Conservation (phyloP, 192 early-diverging fungal species). For the Gonapodya sp. region DNA sequence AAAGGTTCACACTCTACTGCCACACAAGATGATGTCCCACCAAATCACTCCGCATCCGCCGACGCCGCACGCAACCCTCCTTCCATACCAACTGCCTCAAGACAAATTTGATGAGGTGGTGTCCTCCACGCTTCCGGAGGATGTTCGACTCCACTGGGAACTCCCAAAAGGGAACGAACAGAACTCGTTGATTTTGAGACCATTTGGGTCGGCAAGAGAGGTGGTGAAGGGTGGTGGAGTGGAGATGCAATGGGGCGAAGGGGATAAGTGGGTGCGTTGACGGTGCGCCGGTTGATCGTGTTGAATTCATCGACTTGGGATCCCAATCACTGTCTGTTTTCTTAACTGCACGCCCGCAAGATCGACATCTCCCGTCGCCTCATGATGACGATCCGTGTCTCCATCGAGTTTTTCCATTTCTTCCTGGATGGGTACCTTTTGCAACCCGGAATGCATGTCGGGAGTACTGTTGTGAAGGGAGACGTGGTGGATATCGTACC, state of each 20-base stretch:
- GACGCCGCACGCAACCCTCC: background rate
- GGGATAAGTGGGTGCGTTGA: background rate
- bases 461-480: background rate
- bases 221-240: background rate
- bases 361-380: background rate
- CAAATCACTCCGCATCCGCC: background rate
- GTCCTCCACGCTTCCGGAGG: background rate
- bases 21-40: too few relatives aligned
- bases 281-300: too few relatives aligned
- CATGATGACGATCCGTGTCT: background rate
- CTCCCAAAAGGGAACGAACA: background rate
- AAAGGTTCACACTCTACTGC: too few relatives aligned
- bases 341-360: background rate
- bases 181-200: background rate
- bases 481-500: background rate
- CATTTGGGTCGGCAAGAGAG: background rate
- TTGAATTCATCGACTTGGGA: too few relatives aligned
- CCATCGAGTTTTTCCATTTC: background rate
- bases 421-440: background rate
- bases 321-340: background rate
- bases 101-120: background rate
- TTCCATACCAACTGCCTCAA: background rate
- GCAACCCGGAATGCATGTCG: background rate
- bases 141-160: background rate
- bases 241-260: background rate